These are phyloP conservation scores for Narthecium ossifragum DNA, from an alignment of 106 monocot species.

Conservation along the genomic window DNA sequence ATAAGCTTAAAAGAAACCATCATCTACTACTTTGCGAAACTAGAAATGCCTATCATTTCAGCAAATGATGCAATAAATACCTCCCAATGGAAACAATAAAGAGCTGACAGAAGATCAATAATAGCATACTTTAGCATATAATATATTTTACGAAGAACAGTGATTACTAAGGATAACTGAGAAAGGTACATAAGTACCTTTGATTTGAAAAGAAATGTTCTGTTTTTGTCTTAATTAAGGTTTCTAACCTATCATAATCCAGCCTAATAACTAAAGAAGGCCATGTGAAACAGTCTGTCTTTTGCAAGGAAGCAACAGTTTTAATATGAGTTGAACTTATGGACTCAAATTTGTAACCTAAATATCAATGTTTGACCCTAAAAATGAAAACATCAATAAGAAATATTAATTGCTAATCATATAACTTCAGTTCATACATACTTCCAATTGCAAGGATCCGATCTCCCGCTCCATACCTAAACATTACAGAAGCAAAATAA, in stretches of 20 bases:
- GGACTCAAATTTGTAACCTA: neutral
- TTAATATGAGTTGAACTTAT: neutral
- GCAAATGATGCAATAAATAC: neutral
- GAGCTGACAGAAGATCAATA: no score
- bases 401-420: neutral
- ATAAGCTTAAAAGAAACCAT: neutral
- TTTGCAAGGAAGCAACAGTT: neutral
- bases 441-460: slow-evolving; percentile 33
- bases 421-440: slow-evolving; percentile 5
- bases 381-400: neutral
- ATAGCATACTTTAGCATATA: neutral
- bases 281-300: neutral
- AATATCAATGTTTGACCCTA: neutral
- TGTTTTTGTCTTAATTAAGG: no score
- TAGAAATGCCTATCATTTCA: neutral
- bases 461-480: slow-evolving; percentile 60
- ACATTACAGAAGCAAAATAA: neutral
- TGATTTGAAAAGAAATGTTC: no score
- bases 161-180: no score
- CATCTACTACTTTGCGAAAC: no score
- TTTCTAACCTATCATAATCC: no score
- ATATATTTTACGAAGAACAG: neutral
- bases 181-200: no score
- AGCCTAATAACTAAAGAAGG: no score
- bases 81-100: neutral